Evolutionary conservation across 352 stramenopile genomes (phyloP), one percentile per base, ranked within the genome.

Genomic region (Phytophthora rubi): DNA sequence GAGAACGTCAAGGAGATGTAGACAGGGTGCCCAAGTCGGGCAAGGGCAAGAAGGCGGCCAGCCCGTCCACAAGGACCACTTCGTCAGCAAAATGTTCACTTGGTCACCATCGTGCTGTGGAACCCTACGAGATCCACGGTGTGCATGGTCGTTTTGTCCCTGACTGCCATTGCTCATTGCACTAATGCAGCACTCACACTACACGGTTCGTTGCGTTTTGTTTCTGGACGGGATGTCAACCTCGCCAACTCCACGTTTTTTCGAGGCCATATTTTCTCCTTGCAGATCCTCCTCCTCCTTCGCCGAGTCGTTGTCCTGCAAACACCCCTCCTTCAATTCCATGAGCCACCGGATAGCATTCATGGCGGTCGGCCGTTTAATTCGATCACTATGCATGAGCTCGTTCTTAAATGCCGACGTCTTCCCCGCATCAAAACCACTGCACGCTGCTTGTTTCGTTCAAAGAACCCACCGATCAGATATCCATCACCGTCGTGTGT

Each of bases 1-100:
- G 98, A 99, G 85, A 98, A 99, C 78, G 98, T 99, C 44, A 99
- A 99, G 82, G 98, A 99, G 87, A 99, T 99, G 95, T 99, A 98
- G 98, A 99, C 97, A n/a, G 98, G 88, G 87, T 92, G 61, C 97
- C 97, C 69, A 99, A 99, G 85, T 97, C 94, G 35, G 97, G 97
- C 48, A 99, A 99, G 81, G 93, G 93, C 55, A 98, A 98, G 75
- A 99, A 98, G 71, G 91, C 94, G 53, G 95, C 93, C 61, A 98
- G 73, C 87, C 95, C 15, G 89, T 99, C n/a, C 99, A 99, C 83
- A 99, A 99, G 71, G 97, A 99, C 86, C 88, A 97, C 77, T 99
- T 99, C 71, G 94, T 99, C 47, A 98, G 94, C 82, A 99, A 99
- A 82, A 99, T 99, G 94, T 99, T 99, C 81, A 99, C 89, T 99